Base-by-base conservation (phyloP, 805 yeast species). In the Peterozyma toletana region DNA sequence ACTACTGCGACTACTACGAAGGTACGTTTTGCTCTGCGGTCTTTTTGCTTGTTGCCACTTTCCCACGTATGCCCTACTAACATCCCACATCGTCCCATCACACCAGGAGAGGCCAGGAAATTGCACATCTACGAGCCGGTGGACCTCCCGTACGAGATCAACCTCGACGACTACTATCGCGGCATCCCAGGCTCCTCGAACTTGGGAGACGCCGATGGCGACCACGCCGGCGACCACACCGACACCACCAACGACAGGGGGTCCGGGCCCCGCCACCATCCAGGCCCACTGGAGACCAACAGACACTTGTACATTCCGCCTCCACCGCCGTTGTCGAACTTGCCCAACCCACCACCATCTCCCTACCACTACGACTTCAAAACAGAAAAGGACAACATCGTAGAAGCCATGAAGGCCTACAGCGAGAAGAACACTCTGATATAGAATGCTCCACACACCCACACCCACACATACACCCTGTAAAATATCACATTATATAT, bases 1-100 rank as follows among this genome's bases (percentile, higher is more conserved):
- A 75, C 43, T 85, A 83, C 41, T 79, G 88, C 47, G 84, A 83
- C 45, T 87, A 86, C 65, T 88, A 85, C 57, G 86, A 84, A 52
- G 63, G 69, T 54, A 56, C 52, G 63, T 43, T n/a, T n/a, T n/a
- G n/a, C n/a, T n/a, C n/a, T n/a, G 33, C 41, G 15, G 13, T 38
- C 35, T 34, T n/a, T 16, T 17, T 15, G 11, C n/a, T n/a, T n/a
- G n/a, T 30, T 14, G 13, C 5, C 48, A 52, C 16, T 9, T 21
- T 7, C 27, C 27, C 27, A 21, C 4, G 27, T 21, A 7, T 21
- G 27, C n/a, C 6, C 13, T 9, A 27, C 40, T 33, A n/a, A 35
- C 14, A 37, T 14, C 13, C 5, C 9, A n/a, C 7, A 16, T 9
- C 10, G 4, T 11, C 4, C 21, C 33, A 50, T 9, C 10, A 9